Base-by-base conservation (phyloP, 2,329 filamentous ascomycete species). In the Furcasterigmium sp. region DNA sequence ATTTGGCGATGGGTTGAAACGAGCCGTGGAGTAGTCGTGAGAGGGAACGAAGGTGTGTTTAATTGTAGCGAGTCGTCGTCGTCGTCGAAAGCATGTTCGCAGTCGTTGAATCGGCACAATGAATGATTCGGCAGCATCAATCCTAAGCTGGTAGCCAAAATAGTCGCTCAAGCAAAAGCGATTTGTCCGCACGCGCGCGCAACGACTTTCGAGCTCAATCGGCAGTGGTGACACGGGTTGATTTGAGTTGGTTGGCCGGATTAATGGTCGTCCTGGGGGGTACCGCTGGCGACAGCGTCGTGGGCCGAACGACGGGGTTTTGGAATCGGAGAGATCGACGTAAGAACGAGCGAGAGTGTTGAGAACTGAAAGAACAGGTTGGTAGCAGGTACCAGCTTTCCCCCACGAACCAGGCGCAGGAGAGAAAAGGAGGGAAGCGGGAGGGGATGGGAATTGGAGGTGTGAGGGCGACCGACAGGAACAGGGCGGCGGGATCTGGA, bases 1-100 rank as follows among this genome's bases (percentile, higher is more conserved):
- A 37, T 46, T 42, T 10, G 17, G 20, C 36, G 21, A 21, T 21
- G 9, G 36, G 13, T 38, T n/a, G 20, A 26, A 28, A 30, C 43
- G 45, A n/a, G 49, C 15, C 15, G 32, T 9, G n/a, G 13, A 32
- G 7, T 26, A 11, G 23, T 7, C 7, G 23, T 26, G 7, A n/a
- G 23, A 11, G 15, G 15, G 4, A 35, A 17, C n/a, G 32, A 35
- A 10, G 11, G 32, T 35, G 32, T 9, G 15, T 35, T 18, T 17
- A 35, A 9, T 35, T 18, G 32, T 15, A 18, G 32, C n/a, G 17
- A 10, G 8, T 11, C 6, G 15, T 35, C 15, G 32, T 35, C 32
- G 32, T 35, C 32, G 32, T 35, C 32, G 32, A 35, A 17, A 17
- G 17, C 32, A 35, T 35, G n/a, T n/a, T 35, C 14, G 32, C n/a